Evolutionary conservation across 768 basidiomycete species (phyloP).

Genomic region (Hypsizygus marmoreus): DNA sequence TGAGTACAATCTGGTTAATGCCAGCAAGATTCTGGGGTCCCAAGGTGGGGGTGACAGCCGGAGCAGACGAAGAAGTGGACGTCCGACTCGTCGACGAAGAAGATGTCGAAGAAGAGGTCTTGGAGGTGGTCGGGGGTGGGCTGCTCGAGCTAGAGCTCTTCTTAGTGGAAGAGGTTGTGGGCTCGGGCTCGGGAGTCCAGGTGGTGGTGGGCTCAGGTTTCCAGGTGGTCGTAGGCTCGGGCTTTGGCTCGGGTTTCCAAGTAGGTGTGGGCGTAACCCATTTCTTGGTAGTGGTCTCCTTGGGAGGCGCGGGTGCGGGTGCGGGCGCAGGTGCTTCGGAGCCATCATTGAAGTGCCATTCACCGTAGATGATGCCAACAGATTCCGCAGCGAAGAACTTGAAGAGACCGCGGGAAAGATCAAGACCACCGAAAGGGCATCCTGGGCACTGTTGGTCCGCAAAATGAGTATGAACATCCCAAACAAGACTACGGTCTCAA

Average conservation of each 20-base stretch:
- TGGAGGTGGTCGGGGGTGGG: no score
- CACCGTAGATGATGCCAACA: constrained; percentile 49
- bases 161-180: no score
- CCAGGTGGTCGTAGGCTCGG: constrained; percentile 17
- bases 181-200: constrained; percentile 16
- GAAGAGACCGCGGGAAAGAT: constrained; percentile 60
- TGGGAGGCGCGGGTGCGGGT: constrained; percentile 18
- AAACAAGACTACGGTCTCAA: no score
- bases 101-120: no score
- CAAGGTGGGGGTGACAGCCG: no score
- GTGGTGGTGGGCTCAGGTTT: constrained; percentile 19
- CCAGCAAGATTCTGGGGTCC: no score
- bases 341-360: constrained; percentile 46
- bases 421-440: constrained; percentile 60
- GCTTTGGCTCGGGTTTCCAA: constrained; percentile 13
- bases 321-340: constrained; percentile 20
- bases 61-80: no score
- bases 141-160: no score
- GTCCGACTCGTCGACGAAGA: no score
- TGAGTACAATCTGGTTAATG: no score
- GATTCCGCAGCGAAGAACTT: constrained; percentile 43
- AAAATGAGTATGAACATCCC: no score
- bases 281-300: constrained; percentile 23
- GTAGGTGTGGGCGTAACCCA: constrained; percentile 17
- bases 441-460: constrained; percentile 69